A percentile compares a stretch with the other conserved stretches of the same genome.
Conservation (phyloP, 108 stramenopile species). For the Nitzschia sp. region DNA sequence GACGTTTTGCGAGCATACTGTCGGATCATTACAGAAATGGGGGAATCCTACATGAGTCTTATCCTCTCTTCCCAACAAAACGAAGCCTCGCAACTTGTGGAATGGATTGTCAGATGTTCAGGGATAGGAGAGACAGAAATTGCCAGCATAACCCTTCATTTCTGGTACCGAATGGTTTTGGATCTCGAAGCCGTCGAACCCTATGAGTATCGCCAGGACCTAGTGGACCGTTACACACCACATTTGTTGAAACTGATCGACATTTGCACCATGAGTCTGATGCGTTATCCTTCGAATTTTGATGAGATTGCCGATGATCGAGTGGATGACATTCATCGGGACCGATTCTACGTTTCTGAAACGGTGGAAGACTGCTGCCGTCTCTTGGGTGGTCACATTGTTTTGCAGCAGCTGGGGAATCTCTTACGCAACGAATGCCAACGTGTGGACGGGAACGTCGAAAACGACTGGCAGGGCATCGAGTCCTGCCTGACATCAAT, state of each 20-base stretch:
- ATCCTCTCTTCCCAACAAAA: slow-evolving; percentile 49
- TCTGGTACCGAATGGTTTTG: slow-evolving; percentile 90
- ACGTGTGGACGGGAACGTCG: slow-evolving; percentile 20
- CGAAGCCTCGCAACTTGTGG: slow-evolving; percentile 49
- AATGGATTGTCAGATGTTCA: slow-evolving; percentile 77
- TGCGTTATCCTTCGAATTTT: slow-evolving; percentile 65
- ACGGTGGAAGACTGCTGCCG: slow-evolving; percentile 90
- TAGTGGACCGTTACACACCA: slow-evolving; percentile 69
- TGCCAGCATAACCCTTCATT: slow-evolving; percentile 85
- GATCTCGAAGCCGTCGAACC: slow-evolving; percentile 78
- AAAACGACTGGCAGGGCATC: slow-evolving; percentile 69
- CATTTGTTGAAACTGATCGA: slow-evolving; percentile 64
- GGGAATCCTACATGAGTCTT: slow-evolving; percentile 90
- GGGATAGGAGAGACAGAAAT: slow-evolving; percentile 72
- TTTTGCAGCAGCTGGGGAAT: slow-evolving; percentile 58
- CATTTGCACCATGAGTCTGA: slow-evolving; percentile 49
- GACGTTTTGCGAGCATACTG: slow-evolving; percentile 86
- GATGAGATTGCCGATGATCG: slow-evolving; percentile 64
- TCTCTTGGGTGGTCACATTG: slow-evolving; percentile 68
- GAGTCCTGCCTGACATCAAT: slow-evolving; percentile 86
- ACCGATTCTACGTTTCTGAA: slow-evolving; percentile 78
- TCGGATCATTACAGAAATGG: slow-evolving; percentile 93
- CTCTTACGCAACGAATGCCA: slow-evolving; percentile 55
- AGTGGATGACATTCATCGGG: slow-evolving; percentile 75
- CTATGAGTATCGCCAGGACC: slow-evolving; percentile 76